A percentile compares a stretch with the other conserved stretches of the same genome.
These are phyloP conservation scores for Plasmodium sp. DNA, from an alignment of 169 alveolate genomes.

Conservation along the genomic window DNA sequence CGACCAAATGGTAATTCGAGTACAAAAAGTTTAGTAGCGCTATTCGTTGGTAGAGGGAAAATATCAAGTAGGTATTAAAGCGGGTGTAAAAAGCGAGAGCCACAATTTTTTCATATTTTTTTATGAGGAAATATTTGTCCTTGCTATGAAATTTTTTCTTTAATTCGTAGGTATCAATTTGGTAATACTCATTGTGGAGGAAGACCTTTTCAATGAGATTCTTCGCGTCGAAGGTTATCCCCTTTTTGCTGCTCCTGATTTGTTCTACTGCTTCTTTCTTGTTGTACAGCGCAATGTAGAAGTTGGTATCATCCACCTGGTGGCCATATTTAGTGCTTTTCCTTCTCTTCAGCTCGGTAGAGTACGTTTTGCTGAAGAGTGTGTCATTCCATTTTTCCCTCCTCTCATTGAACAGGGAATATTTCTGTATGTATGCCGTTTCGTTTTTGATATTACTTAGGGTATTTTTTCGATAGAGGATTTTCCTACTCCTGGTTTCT, in stretches of 20 bases:
- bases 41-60: constrained; percentile 56
- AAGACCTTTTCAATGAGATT: constrained; percentile 15
- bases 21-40: constrained; percentile 58
- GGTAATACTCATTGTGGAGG: constrained; percentile 38
- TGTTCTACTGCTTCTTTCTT: neutral
- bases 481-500: constrained; percentile 1
- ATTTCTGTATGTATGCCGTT: constrained; percentile 32
- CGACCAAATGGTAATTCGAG: constrained; percentile 27
- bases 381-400: constrained; percentile 18
- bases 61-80: constrained; percentile 44
- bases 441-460: constrained; percentile 47
- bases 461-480: constrained; percentile 8
- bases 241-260: neutral
- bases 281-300: constrained; percentile 20
- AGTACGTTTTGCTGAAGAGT: neutral
- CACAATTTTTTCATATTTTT: constrained; percentile 64
- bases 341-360: neutral
- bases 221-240: constrained; percentile 21
- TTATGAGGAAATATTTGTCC: constrained; percentile 68
- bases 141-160: constrained; percentile 43
- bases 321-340: neutral
- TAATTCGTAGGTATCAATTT: constrained; percentile 29
- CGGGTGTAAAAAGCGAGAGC: constrained; percentile 59
- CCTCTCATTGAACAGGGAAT: constrained; percentile 47
- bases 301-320: constrained; percentile 6